Evolutionary conservation across 2,329 filamentous ascomycete species (phyloP).

Genomic region (Sporothrix globosa): DNA sequence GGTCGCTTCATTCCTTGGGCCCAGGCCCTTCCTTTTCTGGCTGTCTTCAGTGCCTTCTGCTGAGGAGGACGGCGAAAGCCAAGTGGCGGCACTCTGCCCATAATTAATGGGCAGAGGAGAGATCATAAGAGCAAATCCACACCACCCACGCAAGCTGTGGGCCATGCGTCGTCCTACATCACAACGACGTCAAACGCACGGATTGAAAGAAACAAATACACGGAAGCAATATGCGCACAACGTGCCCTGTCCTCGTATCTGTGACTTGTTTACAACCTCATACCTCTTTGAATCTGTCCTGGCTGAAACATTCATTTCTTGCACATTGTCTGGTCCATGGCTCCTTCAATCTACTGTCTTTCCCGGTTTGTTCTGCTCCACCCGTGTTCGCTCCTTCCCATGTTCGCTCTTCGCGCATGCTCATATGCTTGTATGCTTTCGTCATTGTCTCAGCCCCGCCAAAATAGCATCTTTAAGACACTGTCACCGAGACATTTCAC

Average conservation of each 20-base stretch:
- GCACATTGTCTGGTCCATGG: background rate
- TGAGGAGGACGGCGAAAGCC: slow-evolving; percentile 6
- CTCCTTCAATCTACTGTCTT: background rate
- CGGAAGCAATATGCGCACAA: slow-evolving; percentile 1
- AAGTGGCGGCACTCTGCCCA: background rate
- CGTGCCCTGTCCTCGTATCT: background rate
- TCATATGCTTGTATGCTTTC: slow-evolving; percentile 2
- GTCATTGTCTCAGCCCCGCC: slow-evolving; percentile 21
- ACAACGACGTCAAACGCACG: background rate
- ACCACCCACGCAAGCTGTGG: background rate
- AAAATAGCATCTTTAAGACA: slow-evolving; percentile 15
- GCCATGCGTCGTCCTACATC: background rate
- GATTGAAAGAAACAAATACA: background rate
- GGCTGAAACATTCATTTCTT: background rate
- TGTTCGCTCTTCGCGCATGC: background rate
- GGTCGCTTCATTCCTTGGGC: slow-evolving; percentile 25
- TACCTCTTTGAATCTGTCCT: too few relatives aligned
- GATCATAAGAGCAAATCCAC: background rate
- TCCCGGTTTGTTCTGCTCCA: background rate
- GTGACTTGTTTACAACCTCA: background rate
- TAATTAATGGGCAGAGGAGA: slow-evolving; percentile 7
- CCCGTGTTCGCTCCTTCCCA: background rate
- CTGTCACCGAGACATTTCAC: slow-evolving; percentile 10
- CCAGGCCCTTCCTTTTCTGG: background rate
- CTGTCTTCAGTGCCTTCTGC: background rate